Percentiles rank a stretch among this genome's conserved stretches.
phyloP scores from a whole-genome alignment of 2,329 filamentous ascomycete genomes.

The Xylariaceae sp. region DNA sequence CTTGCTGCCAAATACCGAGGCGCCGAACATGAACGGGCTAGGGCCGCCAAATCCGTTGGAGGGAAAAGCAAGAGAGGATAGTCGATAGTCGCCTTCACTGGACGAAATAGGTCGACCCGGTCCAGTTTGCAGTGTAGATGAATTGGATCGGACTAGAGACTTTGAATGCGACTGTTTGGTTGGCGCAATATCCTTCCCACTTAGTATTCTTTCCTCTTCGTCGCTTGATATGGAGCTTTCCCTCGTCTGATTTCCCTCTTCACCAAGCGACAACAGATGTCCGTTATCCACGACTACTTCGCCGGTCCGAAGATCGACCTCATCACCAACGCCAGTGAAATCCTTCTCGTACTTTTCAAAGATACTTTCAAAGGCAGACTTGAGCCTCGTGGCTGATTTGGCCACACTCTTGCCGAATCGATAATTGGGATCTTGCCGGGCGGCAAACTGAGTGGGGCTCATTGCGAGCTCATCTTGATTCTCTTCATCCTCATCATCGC shows the following conservation, averaged over 20 bases:
- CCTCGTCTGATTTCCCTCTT: constrained; percentile 40
- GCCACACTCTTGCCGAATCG: constrained; percentile 65
- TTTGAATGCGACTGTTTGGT: constrained; percentile 17
- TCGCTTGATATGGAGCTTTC: constrained; percentile 35
- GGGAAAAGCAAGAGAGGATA: constrained; percentile 27
- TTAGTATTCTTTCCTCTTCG: constrained; percentile 42
- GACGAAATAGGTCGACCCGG: not conserved
- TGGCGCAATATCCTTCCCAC: constrained; percentile 31
- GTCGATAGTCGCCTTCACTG: constrained; percentile 12
- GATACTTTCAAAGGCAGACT: constrained; percentile 83
- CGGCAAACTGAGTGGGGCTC: constrained; percentile 50
- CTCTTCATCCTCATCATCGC: constrained; percentile 42
- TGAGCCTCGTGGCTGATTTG: constrained; percentile 71
- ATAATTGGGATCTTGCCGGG: constrained; percentile 54
- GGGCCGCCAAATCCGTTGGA: constrained; percentile 21
- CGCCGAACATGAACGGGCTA: constrained; percentile 26
- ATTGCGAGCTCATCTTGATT: constrained; percentile 52
- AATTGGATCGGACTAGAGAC: constrained; percentile 13
- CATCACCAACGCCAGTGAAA: constrained; percentile 82
- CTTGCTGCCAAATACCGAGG: constrained; percentile 16
- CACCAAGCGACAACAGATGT: constrained; percentile 64
- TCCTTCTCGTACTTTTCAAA: constrained; percentile 87
- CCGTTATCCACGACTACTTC: constrained; percentile 89
- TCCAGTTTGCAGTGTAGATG: constrained; percentile 1
- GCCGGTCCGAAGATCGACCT: constrained; percentile 83